phyloP scores from a whole-genome alignment of 306 rosid species.

The Dalbergia oliveri region DNA sequence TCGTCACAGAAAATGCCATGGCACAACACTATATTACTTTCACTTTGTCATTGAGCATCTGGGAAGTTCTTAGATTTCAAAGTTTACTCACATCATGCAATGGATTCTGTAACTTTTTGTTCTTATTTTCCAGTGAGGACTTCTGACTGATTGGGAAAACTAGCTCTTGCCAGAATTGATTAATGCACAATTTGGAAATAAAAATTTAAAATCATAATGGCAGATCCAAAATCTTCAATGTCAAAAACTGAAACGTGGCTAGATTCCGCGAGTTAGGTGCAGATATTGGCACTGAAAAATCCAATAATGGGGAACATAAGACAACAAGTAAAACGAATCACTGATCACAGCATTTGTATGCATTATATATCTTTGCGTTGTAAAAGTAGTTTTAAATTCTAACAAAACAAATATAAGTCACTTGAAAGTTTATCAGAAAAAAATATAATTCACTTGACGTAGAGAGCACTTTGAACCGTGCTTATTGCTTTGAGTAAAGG shows the following conservation, averaged over 20 bases:
- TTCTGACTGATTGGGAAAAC: background rate
- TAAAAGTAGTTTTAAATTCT: constrained; percentile 25
- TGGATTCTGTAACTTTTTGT: background rate
- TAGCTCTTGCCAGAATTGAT: background rate
- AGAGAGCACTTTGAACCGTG: constrained; percentile 49
- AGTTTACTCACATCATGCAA: constrained; percentile 25
- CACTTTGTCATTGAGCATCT: constrained; percentile 43
- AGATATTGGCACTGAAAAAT: constrained; percentile 33
- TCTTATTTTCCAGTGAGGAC: background rate
- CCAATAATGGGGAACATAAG: constrained; percentile 47
- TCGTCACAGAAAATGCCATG: constrained; percentile 32
- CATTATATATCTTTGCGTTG: background rate
- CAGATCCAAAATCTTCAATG: constrained; percentile 19
- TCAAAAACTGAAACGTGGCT: constrained; percentile 41
- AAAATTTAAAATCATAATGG: background rate
- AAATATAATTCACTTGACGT: constrained; percentile 10
- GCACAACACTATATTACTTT: constrained; percentile 41
- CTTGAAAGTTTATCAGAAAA: background rate
- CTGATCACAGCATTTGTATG: constrained; percentile 5
- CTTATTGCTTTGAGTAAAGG: too few species aligned
- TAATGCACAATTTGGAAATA: constrained; percentile 21
- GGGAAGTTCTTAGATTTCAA: constrained; percentile 43
- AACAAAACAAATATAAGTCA: background rate
- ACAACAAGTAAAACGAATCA: constrained; percentile 42
- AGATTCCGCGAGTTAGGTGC: background rate